These are phyloP conservation scores for Tolypocladium endophyticum DNA, from an alignment of 2,329 filamentous ascomycete genomes.

Conservation along the genomic window DNA sequence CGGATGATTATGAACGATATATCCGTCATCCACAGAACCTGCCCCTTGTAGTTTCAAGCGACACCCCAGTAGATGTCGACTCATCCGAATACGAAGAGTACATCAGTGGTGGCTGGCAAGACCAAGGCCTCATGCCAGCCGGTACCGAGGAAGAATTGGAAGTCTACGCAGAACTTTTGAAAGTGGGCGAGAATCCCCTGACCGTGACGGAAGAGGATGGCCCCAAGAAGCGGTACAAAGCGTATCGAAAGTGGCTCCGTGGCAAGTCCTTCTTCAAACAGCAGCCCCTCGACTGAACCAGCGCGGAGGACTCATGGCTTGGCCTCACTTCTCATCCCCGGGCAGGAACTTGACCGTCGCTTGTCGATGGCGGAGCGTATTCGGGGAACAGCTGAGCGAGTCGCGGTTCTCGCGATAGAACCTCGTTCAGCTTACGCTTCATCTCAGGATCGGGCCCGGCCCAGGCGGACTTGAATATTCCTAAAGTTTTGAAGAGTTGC, in stretches of 20 bases:
- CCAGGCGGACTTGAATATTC: conserved; percentile 14
- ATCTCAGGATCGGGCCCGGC: conserved; percentile 3
- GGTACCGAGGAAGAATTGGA: conserved; percentile 34
- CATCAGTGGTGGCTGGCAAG: conserved; percentile 56
- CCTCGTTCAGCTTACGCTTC: conserved; percentile 7
- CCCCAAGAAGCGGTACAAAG: conserved; percentile 90
- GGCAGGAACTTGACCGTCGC: not conserved
- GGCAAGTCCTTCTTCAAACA: conserved; percentile 97
- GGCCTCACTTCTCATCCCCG: not conserved
- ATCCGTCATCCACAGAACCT: conserved; percentile 82
- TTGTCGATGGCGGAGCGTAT: not conserved
- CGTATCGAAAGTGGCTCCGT: conserved; percentile 87
- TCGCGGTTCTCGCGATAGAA: conserved; percentile 13
- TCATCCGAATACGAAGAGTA: conserved; percentile 70
- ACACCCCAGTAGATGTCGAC: conserved; percentile 49
- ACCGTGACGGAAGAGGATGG: conserved; percentile 82
- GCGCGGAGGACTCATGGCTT: not conserved
- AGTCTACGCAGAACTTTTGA: conserved; percentile 68
- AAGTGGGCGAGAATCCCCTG: conserved; percentile 69
- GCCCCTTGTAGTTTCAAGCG: conserved; percentile 66
- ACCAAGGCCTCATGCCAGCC: conserved; percentile 42
- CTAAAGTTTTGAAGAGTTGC: conserved; percentile 9
- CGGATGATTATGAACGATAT: conserved; percentile 80
- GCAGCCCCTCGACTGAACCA: conserved; percentile 48
- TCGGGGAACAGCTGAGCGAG: conserved; percentile 18